These are phyloP conservation scores for Pneumocystis wakefieldiae DNA, from an alignment of 1,139 yeast genomes.

Conservation along the genomic window DNA sequence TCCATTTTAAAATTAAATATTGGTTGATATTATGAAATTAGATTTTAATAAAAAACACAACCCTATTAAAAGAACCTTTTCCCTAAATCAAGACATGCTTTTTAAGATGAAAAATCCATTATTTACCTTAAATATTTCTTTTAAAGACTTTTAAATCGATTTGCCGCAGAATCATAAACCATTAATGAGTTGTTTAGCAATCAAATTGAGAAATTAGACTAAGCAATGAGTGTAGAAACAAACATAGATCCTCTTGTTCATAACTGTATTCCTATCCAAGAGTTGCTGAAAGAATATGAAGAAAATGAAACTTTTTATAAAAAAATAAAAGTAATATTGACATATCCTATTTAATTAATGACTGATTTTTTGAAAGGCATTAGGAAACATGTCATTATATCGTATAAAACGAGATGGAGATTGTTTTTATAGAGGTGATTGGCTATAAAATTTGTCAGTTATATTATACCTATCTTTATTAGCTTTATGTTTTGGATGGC, in stretches of 20 bases:
- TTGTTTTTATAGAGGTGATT: conserved; percentile 14
- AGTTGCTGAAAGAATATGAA: conserved; percentile 7
- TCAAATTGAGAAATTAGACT: not conserved
- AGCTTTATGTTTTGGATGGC: conserved; percentile 1
- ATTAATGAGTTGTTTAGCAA: not conserved
- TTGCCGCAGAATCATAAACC: not conserved
- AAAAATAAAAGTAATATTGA: conserved; percentile 6
- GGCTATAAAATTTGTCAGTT: not conserved
- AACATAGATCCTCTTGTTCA: conserved; percentile 4
- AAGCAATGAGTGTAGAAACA: not conserved
- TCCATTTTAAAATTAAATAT: conserved; percentile 16
- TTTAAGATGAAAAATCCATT: too few relatives aligned
- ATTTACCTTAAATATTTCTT: too few relatives aligned
- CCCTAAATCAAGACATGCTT: too few relatives aligned
- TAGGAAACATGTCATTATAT: conserved; percentile 2
- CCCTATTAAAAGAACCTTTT: not conserved
- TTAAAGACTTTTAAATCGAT: not conserved
- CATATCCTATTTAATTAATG: not conserved
- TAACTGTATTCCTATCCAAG: not conserved
- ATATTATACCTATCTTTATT: not conserved
- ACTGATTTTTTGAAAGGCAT: not conserved
- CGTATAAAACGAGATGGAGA: conserved; percentile 16
- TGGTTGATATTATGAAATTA: not conserved
- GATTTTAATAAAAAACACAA: too few relatives aligned
- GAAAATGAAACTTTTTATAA: conserved; percentile 5